Conservation (phyloP, 2,329 filamentous ascomycete species). For the Dothidotthia symphoricarpi region DNA sequence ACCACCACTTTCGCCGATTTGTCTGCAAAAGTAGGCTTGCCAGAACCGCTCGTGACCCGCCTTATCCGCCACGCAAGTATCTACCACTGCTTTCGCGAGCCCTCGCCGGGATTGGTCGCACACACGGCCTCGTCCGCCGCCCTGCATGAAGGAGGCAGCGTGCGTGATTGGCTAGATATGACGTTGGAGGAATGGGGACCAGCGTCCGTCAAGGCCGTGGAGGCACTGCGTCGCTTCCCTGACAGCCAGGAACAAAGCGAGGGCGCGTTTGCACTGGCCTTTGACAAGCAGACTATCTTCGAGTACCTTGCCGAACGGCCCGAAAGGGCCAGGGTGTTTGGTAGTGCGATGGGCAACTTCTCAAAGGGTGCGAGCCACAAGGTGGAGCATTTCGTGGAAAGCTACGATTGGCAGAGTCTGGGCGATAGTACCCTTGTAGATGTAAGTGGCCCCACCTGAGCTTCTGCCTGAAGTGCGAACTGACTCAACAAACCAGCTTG, state of each 20-base stretch:
- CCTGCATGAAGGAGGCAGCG: conserved; percentile 1
- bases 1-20: conserved; percentile 2
- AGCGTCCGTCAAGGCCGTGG: background rate
- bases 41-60: background rate
- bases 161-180: conserved; percentile 3
- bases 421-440: conserved; percentile 14
- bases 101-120: background rate
- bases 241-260: conserved; percentile 5
- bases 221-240: conserved; percentile 5
- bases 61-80: conserved; percentile 1
- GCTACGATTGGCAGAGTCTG: conserved; percentile 10
- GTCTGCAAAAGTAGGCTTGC: background rate
- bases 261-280: conserved; percentile 3
- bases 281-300: conserved; percentile 1
- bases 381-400: conserved; percentile 2
- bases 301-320: conserved; percentile 4
- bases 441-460: conserved; percentile 4
- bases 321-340: conserved; percentile 4
- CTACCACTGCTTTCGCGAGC: conserved; percentile 3
- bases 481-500: conserved; percentile 5
- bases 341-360: conserved; percentile 1
- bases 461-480: background rate
- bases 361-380: background rate
- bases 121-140: conserved; percentile 2
- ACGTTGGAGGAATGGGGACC: conserved; percentile 2